These are phyloP conservation scores for Bipolaris bicolor DNA, from an alignment of 2,329 filamentous ascomycete species.

Conservation along the genomic window DNA sequence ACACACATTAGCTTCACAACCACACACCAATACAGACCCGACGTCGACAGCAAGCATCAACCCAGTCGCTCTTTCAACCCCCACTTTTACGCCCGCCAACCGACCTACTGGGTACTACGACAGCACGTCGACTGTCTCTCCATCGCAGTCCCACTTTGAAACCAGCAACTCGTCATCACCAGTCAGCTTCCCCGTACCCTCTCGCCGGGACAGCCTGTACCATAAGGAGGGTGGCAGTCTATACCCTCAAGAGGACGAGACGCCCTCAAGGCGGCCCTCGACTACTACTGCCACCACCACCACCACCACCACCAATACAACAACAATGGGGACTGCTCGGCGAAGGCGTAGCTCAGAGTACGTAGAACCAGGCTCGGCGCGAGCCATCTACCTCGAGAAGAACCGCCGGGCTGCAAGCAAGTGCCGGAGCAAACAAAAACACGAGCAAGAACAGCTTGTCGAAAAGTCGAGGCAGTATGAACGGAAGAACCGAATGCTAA, in stretches of 20 bases:
- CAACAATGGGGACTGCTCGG: not conserved
- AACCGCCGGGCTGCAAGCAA: constrained; percentile 76
- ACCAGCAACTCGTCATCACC: not conserved
- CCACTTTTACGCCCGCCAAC: not conserved
- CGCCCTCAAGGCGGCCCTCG: not conserved
- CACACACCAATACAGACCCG: not conserved
- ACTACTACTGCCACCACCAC: not conserved
- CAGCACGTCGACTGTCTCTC: not conserved
- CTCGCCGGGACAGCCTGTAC: not conserved
- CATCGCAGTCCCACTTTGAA: not conserved
- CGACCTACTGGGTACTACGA: not conserved
- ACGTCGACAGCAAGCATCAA: not conserved
- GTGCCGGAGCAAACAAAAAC: constrained; percentile 71
- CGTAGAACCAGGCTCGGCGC: constrained; percentile 34
- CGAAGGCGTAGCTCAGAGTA: constrained; percentile 27
- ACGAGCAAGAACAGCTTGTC: constrained; percentile 59
- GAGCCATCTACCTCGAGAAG: constrained; percentile 61
- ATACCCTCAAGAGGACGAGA: not conserved
- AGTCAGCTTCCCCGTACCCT: not conserved
- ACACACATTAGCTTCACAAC: not conserved
- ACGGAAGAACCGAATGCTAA: constrained; percentile 36
- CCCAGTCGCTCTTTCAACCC: not conserved
- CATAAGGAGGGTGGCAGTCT: not conserved
- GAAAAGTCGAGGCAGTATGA: constrained; percentile 46
- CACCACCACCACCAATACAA: not conserved